Evolutionary conservation across 768 basidiomycete species (phyloP).

Genomic region (Termitomyces bulborhizus): DNA sequence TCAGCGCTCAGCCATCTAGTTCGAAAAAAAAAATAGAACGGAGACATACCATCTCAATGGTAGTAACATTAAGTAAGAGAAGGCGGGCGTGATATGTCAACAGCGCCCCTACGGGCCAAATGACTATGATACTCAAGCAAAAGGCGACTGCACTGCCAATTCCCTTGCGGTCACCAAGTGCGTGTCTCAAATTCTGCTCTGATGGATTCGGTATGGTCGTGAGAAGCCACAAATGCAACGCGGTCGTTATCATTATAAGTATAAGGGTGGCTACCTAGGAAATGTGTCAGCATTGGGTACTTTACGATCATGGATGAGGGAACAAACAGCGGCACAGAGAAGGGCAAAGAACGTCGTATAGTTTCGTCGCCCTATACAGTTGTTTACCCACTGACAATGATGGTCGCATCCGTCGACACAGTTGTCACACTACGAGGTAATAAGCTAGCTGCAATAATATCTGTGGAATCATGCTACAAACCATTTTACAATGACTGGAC

Average conservation of each 20-base stretch:
- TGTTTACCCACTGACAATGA: constrained; percentile 90
- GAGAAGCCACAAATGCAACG: constrained; percentile 71
- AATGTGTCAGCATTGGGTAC: not conserved
- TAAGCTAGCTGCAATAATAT: not conserved
- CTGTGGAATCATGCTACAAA: constrained; percentile 25
- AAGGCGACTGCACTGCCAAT: constrained; percentile 83
- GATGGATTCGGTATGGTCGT: constrained; percentile 36
- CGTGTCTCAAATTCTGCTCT: constrained; percentile 30
- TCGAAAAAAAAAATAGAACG: not conserved
- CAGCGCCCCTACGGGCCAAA: constrained; percentile 81
- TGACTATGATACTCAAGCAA: constrained; percentile 57
- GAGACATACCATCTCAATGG: constrained; percentile 83
- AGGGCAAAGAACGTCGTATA: constrained; percentile 91
- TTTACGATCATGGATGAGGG: constrained; percentile 6
- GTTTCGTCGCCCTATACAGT: constrained; percentile 92
- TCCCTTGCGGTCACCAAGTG: constrained; percentile 35
- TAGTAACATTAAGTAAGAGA: constrained; percentile 81
- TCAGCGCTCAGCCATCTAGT: not conserved
- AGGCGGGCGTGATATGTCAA: constrained; percentile 84
- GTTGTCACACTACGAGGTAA: constrained; percentile 73
- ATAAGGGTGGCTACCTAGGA: constrained; percentile 63
- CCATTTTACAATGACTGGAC: constrained; percentile 94
- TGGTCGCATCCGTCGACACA: constrained; percentile 96
- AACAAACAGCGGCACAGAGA: constrained; percentile 67
- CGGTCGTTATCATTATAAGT: constrained; percentile 78